Conservation (phyloP, 768 basidiomycete species). For the Hysterangium stoloniferum region DNA sequence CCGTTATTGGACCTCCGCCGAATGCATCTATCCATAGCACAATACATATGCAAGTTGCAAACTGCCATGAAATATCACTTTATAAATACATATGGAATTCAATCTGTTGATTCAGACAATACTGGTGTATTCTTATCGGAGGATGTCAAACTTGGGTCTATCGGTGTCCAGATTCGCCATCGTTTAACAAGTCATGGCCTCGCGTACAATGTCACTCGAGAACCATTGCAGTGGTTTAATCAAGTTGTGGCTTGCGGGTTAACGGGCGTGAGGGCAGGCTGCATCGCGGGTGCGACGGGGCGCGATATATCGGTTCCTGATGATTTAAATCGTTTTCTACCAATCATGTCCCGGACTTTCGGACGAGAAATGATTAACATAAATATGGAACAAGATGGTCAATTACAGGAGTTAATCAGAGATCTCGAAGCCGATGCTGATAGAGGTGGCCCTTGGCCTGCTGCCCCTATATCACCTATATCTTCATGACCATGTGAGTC, state of each 20-base stretch:
- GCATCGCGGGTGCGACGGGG: constrained; percentile 42
- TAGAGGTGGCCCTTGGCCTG: neutral
- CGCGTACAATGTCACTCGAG: constrained; percentile 78
- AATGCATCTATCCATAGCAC: constrained; percentile 59
- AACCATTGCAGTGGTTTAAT: constrained; percentile 82
- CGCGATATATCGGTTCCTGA: neutral
- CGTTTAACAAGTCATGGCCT: constrained; percentile 94
- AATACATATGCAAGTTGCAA: constrained; percentile 84
- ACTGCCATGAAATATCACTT: constrained; percentile 59
- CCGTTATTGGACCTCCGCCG: constrained; percentile 86
- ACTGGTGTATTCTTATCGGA: constrained; percentile 85
- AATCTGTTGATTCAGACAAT: constrained; percentile 57
- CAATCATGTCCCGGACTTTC: neutral
- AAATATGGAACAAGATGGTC: neutral
- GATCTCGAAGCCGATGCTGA: neutral
- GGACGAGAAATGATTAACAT: neutral
- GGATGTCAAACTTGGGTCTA: constrained; percentile 85
- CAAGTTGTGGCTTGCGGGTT: constrained; percentile 88
- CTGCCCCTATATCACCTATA: too few species aligned
- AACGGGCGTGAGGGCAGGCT: constrained; percentile 71
- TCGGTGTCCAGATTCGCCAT: constrained; percentile 94
- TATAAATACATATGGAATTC: constrained; percentile 48
- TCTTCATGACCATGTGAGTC: too few species aligned
- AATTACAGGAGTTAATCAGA: neutral
- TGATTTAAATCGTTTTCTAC: neutral